phyloP scores from a whole-genome alignment of 345 rosid genomes.

The Syzygium grande region DNA sequence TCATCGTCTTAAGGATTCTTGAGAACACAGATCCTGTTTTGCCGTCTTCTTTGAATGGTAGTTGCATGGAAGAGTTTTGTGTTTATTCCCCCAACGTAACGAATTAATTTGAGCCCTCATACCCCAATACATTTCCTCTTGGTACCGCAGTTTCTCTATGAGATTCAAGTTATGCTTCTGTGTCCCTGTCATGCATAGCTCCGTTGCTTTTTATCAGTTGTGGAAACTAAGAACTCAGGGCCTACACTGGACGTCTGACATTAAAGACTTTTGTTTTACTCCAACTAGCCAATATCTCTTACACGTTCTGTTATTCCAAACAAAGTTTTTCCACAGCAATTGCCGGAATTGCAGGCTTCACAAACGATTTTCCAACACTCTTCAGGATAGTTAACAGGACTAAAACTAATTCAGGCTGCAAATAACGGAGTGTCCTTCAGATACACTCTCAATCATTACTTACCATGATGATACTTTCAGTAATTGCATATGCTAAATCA shows the following conservation, averaged over 20 bases:
- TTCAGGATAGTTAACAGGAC: too few relatives aligned
- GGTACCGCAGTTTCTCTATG: neutral
- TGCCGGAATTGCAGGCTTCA: too few relatives aligned
- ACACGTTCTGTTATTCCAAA: too few relatives aligned
- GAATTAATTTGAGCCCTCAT: neutral
- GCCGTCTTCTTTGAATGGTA: neutral
- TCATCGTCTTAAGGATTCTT: neutral
- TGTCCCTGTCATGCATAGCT: neutral
- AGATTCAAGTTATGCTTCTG: neutral
- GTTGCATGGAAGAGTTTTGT: neutral
- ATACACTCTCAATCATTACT: too few relatives aligned
- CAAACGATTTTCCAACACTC: too few relatives aligned
- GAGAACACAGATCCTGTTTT: neutral
- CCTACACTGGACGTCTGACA: neutral
- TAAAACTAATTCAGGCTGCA: too few relatives aligned
- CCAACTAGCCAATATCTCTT: neutral
- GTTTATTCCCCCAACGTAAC: neutral
- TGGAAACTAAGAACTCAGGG: neutral
- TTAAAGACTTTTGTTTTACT: too few relatives aligned
- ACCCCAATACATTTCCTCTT: neutral
- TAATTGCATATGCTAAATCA: too few relatives aligned
- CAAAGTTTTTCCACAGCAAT: too few relatives aligned
- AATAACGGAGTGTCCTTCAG: too few relatives aligned
- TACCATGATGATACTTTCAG: too few relatives aligned
- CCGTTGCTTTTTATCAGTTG: neutral